Base-by-base conservation (phyloP, 2,329 filamentous ascomycete species). In the Xenoacremonium recifei region DNA sequence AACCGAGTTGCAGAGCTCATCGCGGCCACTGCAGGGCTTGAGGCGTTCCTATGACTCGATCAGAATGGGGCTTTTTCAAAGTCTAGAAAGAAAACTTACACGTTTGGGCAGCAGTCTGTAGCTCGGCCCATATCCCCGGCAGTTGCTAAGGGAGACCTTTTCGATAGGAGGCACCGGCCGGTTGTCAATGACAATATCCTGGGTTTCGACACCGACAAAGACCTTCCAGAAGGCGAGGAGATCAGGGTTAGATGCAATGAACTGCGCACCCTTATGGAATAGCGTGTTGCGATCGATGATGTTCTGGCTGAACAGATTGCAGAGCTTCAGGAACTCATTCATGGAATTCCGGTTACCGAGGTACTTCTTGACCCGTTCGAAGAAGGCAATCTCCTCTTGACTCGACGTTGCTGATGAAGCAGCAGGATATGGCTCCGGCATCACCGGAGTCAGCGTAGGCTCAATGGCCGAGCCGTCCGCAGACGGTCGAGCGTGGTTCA, bases 281-380 rank as follows among this genome's bases (percentile, higher is more conserved):
- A 99, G 73, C 3, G 89, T 82, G 47, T 87, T 84, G 43, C 85
- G 85, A 59, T 95, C 89, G 48, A 99, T 95, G 37, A 99, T 77
- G 53, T 95, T 91, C 57, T 95, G 88, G 17, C 87, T 93, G 70
- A 89, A 99, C 21, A 99, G 76, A 55, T 97, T 99, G 72, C 92
- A 93, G 6, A 99, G 80, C 71, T 99, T 99, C 50, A 99, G 70
- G 66, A 99, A 99, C 64, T 99, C 93, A 56, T 88, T 91, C 77
- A 95, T 95, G 3, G 85, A 85, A 42, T 89, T 87, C 63, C 95
- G 87, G 65, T 97, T 97, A 47, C 86, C 84, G 44, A 99, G 89
- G 58, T 86, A 92, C 67, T 99, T 99, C 77, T 96, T 97, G 15
- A 93, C 90, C 6, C 90, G 85, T 48, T 99, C 93, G 57, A 99